Evolutionary conservation across 2,329 filamentous ascomycete genomes (phyloP), one percentile per base, ranked within the genome.

Genomic region (Onygena corvina): DNA sequence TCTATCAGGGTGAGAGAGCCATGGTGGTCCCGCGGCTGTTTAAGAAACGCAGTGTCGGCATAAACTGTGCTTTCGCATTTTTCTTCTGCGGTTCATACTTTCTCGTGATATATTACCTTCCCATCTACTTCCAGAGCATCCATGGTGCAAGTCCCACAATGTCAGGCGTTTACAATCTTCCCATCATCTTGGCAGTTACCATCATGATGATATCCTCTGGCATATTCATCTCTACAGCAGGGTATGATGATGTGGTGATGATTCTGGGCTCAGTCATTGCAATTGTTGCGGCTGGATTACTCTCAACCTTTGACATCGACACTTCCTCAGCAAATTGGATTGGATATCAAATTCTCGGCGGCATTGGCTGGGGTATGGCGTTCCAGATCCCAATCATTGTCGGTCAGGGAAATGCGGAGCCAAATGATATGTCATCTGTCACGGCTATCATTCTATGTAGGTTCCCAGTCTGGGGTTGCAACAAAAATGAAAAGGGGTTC

Each of bases 91-190:
- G 68, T n/a, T 66, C 64, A 3, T 63, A 67, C 0, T 64, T 74
- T 40, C 64, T 73, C 23, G 57, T 71, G 27, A 57, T 69, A 3
- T 76, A 69, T 56, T 75, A 74, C 54, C 61, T 75, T 2, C 72
- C 73, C 0, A 63, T 68, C 35, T 69, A 66, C 64, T 51, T 48
- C 25, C 44, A 51, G 35, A 27, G 21, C 11, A 16, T 51, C 12
- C 6, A 44, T 4, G 16, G 16, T 9, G 21, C 14, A 2, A 33
- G n/a, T 16, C 23, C 49, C 12, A 11, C 11, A 4, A 20, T n/a
- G 14, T 33, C 33, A 1, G 49, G 45, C n/a, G 35, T 48, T 3
- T 5, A 29, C 4, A 51, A 40, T n/a, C 20, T 51, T 1, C 49
- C 49, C 5, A 57, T 63, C 52, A 56, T 68, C 33, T 55, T 67